A percentile compares a stretch with the other conserved stretches of the same genome.
Conservation (phyloP, 176 grass and related monocot species). For the Oryza longistaminata region DNA sequence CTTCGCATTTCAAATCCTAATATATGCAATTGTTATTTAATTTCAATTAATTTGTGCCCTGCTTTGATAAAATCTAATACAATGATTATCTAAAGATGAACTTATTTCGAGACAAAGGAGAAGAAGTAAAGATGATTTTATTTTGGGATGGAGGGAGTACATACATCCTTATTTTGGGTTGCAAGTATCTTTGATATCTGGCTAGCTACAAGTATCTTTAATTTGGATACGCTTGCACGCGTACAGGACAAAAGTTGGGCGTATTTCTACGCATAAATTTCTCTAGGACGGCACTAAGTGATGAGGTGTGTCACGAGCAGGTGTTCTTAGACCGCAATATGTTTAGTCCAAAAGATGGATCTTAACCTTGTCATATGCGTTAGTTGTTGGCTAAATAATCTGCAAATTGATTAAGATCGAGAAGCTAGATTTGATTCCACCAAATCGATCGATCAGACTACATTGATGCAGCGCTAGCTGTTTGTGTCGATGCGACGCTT, state of each 20-base stretch:
- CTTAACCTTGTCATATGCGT: neutral
- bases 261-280: neutral
- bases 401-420: neutral
- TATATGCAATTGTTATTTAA: too few species aligned
- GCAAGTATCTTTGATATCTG: too few species aligned
- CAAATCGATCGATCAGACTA: neutral
- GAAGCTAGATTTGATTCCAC: conserved; percentile 32
- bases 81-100: too few species aligned
- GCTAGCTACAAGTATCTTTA: too few species aligned
- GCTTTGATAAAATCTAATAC: too few species aligned
- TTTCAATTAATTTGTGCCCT: too few species aligned
- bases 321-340: neutral
- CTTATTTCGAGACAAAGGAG: too few species aligned
- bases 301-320: neutral
- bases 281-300: neutral
- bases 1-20: too few species aligned
- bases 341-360: neutral
- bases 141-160: too few species aligned
- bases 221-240: neutral
- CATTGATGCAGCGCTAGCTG: neutral
- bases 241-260: neutral
- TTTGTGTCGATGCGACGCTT: conserved; percentile 28
- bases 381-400: neutral
- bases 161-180: too few species aligned
- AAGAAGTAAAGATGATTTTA: too few species aligned